These are phyloP conservation scores for Pleurotus sapidus DNA, from an alignment of 768 basidiomycete genomes.

Conservation along the genomic window DNA sequence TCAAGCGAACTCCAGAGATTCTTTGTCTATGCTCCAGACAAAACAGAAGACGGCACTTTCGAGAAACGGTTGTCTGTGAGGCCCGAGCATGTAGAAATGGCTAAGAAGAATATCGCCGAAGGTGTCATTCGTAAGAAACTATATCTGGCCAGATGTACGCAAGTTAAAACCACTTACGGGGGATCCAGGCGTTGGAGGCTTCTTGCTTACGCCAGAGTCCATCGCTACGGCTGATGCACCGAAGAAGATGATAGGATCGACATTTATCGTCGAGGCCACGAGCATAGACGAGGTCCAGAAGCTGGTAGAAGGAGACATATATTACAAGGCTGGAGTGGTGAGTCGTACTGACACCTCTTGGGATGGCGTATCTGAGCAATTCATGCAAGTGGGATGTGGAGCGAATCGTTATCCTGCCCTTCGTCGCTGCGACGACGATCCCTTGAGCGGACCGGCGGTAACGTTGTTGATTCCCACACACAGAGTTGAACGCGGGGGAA, in stretches of 20 bases:
- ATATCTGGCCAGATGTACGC: too few relatives aligned
- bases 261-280: constrained; percentile 52
- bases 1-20: constrained; percentile 28
- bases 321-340: constrained; percentile 40
- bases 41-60: constrained; percentile 54
- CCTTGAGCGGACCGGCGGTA: constrained; percentile 11
- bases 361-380: neutral
- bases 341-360: constrained; percentile 12
- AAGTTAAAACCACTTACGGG: neutral
- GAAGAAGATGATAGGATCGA: constrained; percentile 61
- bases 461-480: neutral
- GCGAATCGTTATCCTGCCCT: constrained; percentile 47
- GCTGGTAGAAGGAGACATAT: constrained; percentile 37
- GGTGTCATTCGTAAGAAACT: constrained; percentile 50
- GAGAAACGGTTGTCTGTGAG: constrained; percentile 57
- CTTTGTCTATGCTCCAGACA: constrained; percentile 68
- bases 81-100: constrained; percentile 44
- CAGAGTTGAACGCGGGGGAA: neutral
- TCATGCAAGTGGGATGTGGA: constrained; percentile 53
- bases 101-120: constrained; percentile 34
- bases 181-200: constrained; percentile 54
- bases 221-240: constrained; percentile 38
- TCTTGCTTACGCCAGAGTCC: constrained; percentile 57
- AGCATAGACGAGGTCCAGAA: constrained; percentile 46
- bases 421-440: constrained; percentile 33